Evolutionary conservation across 2,329 filamentous ascomycete genomes (phyloP).

Genomic region (Corynespora cassiicola): DNA sequence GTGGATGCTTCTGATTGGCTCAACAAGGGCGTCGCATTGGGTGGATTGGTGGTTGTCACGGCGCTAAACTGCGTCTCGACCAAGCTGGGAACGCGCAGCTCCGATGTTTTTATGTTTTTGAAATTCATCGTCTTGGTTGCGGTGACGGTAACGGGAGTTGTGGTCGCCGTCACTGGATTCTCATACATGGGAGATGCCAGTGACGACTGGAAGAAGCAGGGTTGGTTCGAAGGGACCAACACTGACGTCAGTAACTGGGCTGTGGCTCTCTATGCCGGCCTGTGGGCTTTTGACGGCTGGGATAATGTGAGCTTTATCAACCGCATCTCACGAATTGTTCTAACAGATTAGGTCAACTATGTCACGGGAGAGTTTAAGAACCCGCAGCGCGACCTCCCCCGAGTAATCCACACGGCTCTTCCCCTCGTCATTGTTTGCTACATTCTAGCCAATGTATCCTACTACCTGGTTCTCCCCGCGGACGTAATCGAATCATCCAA

Average conservation of each 20-base stretch:
- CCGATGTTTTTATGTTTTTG: constrained; percentile 94
- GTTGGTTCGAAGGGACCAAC: constrained; percentile 89
- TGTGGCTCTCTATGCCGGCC: constrained; percentile 89
- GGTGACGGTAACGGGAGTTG: constrained; percentile 85
- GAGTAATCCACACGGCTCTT: constrained; percentile 96
- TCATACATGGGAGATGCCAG: constrained; percentile 78
- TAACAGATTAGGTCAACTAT: constrained; percentile 97
- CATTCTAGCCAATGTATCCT: constrained; percentile 87
- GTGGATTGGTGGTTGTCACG: constrained; percentile 78
- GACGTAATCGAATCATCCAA: constrained; percentile 84
- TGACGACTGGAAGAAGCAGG: constrained; percentile 82
- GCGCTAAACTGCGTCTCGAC: constrained; percentile 91
- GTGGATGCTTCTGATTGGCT: constrained; percentile 84
- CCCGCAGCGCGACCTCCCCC: constrained; percentile 84
- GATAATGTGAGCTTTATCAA: constrained; percentile 96
- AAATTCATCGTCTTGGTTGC: constrained; percentile 91
- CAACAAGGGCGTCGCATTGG: constrained; percentile 84
- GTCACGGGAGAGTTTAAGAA: constrained; percentile 97
- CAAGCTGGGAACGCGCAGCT: constrained; percentile 81
- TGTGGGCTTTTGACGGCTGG: constrained; percentile 99
- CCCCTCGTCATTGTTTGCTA: constrained; percentile 91
- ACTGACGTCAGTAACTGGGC: constrained; percentile 85
- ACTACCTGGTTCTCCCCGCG: constrained; percentile 90
- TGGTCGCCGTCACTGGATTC: constrained; percentile 86
- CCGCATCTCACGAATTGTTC: too few species aligned